A percentile compares a stretch with the other conserved stretches of the same genome.
Evolutionary conservation across 352 stramenopile species (phyloP).

Genomic region (Phytophthora quininea): DNA sequence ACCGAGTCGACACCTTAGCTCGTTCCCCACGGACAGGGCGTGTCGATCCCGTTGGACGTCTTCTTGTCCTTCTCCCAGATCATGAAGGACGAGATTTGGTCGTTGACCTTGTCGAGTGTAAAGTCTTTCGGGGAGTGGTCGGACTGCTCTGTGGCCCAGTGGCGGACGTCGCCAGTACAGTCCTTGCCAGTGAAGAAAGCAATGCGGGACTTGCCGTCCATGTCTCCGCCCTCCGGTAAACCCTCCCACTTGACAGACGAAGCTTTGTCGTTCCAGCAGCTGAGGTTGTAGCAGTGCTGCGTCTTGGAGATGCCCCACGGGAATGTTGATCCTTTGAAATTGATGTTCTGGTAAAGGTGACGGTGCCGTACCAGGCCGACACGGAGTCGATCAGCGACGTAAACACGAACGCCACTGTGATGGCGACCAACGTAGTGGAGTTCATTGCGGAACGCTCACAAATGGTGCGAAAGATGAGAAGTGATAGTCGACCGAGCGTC

Average conservation of each 20-base stretch:
- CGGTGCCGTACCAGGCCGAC: constrained; percentile 12
- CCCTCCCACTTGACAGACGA: constrained; percentile 36
- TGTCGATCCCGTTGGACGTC: constrained; percentile 12
- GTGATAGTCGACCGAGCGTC: neutral
- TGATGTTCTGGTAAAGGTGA: constrained; percentile 19
- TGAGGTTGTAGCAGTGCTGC: constrained; percentile 33
- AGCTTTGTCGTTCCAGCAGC: constrained; percentile 30
- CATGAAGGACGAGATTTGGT: constrained; percentile 33
- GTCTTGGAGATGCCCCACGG: constrained; percentile 28
- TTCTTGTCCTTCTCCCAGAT: constrained; percentile 27
- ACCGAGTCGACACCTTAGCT: constrained; percentile 2
- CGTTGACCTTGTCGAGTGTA: constrained; percentile 19
- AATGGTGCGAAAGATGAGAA: neutral
- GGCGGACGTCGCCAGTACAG: constrained; percentile 21
- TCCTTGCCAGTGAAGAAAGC: constrained; percentile 19
- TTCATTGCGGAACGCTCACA: neutral
- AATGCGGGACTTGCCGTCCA: constrained; percentile 11
- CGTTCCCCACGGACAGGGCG: constrained; percentile 27
- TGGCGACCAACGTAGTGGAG: neutral
- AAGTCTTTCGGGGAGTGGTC: constrained; percentile 31
- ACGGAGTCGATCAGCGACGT: constrained; percentile 9
- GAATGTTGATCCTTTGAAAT: constrained; percentile 17
- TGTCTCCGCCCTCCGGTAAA: constrained; percentile 16
- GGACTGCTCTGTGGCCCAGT: neutral
- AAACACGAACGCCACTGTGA: neutral